Conservation (phyloP, 2,329 filamentous ascomycete genomes). For the Epichloe sibirici region DNA sequence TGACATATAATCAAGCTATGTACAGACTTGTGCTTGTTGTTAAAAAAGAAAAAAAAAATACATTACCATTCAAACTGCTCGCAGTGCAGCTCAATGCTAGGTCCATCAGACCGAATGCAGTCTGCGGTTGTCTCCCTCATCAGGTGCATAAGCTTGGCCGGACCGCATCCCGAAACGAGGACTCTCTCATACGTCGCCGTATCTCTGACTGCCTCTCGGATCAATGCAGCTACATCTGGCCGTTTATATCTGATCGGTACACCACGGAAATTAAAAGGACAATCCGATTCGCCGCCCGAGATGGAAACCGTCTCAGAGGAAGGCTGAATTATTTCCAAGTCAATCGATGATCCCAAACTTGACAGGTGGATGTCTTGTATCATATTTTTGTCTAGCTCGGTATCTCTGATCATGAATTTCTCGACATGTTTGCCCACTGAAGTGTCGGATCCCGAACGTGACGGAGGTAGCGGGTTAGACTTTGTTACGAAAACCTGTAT, state of each 20-base stretch:
- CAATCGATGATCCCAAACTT: background rate
- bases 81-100: constrained; percentile 34
- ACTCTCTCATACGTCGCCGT: constrained; percentile 20
- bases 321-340: constrained; percentile 9
- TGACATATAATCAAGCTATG: no score
- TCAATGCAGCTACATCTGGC: constrained; percentile 25
- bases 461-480: background rate
- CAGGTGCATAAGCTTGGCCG: constrained; percentile 27
- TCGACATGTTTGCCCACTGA: background rate
- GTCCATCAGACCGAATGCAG: constrained; percentile 27
- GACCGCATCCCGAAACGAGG: constrained; percentile 35
- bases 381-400: background rate
- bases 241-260: constrained; percentile 19
- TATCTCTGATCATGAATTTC: background rate
- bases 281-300: background rate
- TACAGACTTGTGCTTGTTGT: no score
- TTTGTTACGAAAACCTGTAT: constrained; percentile 25
- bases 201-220: constrained; percentile 19
- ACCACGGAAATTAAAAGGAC: constrained; percentile 4
- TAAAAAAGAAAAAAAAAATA: background rate
- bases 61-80: constrained; percentile 34
- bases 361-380: background rate
- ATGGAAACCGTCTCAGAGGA: constrained; percentile 10
- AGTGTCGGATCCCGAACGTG: background rate
- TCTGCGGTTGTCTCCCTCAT: constrained; percentile 29